Base-by-base conservation (phyloP, 2,329 filamentous ascomycete genomes). In the Cladophialophora yegresii region DNA sequence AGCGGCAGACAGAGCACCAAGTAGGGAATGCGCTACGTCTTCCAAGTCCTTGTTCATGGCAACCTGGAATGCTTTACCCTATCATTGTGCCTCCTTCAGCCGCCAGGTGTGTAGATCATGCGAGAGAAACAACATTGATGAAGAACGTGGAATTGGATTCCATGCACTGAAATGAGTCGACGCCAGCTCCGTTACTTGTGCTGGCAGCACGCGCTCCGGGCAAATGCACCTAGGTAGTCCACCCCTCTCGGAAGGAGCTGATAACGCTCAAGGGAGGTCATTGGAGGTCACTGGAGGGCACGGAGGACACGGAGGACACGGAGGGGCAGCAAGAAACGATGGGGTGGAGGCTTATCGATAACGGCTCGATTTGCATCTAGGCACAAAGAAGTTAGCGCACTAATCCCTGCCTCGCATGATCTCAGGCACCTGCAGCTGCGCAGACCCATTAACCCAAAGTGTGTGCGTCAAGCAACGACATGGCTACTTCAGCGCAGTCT, bases 401-500 rank as follows among this genome's bases (percentile, higher is more conserved):
- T n/a, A 23, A 58, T 56, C 54, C 30, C 32, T 36, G 54, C 54
- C 33, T 20, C 33, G 54, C 54, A 28, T 45, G 51, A 40, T 56
- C 33, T 61, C 20, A 54, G 45, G 49, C 22, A 53, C 23, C 58
- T 47, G 32, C 58, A 33, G 59, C 59, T 50, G n/a, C 32, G 8
- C 9, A 20, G 12, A 12, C 28, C 49, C 50, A 47, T 30, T n/a
- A 61, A 43, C 58, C 57, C 49, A 40, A 32, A 53, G 20, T 5
- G 23, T 10, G 61, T 60, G 43, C 51, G 47, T 40, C 51, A 57
- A 54, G n/a, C 36, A 65, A 22, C 64, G 59, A 63, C 56, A 67
- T 68, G 68, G 64, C 68, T 51, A 58, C 64, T 57, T 60, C 66
- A 20, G 60, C 60, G 51, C 59, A 47, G 20, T 55, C 64, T 22